phyloP scores from a whole-genome alignment of 192 early-diverging fungal genomes.

The Backusella circina region DNA sequence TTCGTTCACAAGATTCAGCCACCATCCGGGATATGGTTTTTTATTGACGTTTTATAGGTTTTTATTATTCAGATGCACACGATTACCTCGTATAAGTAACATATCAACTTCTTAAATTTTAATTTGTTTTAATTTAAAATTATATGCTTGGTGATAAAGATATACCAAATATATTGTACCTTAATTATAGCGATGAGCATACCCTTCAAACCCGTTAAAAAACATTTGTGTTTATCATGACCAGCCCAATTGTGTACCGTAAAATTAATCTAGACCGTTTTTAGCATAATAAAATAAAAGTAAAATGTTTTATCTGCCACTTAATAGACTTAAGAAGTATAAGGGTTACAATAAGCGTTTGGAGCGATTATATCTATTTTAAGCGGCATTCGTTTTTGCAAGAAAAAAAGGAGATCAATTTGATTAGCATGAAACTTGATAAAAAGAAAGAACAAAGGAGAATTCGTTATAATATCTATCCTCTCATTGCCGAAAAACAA shows the following conservation, averaged over 20 bases:
- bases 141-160: not conserved
- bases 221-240: not conserved
- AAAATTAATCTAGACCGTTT: not conserved
- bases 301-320: not conserved
- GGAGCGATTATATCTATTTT: not conserved
- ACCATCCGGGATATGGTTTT: not conserved
- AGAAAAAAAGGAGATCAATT: no score
- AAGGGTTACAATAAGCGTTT: not conserved
- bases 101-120: not conserved
- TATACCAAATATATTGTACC: not conserved
- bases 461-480: no score
- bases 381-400: not conserved
- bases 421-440: no score
- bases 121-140: not conserved
- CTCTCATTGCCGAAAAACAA: no score
- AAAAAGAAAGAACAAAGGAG: no score
- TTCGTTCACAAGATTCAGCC: not conserved
- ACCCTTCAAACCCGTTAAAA: not conserved
- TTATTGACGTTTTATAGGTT: not conserved
- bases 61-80: not conserved
- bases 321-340: not conserved
- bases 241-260: not conserved
- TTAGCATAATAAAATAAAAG: not conserved
- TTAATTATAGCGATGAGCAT: not conserved
- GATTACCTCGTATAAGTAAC: no score